Conservation (phyloP, 495 filamentous ascomycete species). For the Collariella sp. region DNA sequence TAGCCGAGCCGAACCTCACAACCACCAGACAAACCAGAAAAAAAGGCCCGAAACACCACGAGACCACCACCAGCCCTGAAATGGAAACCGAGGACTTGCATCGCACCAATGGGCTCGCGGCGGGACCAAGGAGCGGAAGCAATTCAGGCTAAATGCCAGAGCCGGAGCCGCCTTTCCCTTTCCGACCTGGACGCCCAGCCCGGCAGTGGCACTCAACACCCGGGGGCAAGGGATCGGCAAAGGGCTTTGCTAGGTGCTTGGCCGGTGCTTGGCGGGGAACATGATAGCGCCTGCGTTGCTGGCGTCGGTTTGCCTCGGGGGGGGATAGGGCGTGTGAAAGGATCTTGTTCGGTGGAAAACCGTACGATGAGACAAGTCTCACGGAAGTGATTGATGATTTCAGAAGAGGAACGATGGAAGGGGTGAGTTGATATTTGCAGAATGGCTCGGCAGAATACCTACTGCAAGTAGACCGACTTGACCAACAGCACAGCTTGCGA, state of each 20-base stretch:
- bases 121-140: not conserved
- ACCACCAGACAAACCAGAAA: too few relatives aligned
- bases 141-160: constrained; percentile 5
- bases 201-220: too few relatives aligned
- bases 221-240: too few relatives aligned
- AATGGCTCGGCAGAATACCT: not conserved
- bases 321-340: not conserved
- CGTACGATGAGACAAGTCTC: too few relatives aligned
- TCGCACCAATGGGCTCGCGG: not conserved
- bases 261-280: not conserved
- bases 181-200: too few relatives aligned
- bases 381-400: too few relatives aligned
- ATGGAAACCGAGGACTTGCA: not conserved
- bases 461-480: not conserved
- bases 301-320: not conserved
- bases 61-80: not conserved
- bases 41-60: not conserved
- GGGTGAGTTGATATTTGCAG: not conserved
- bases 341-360: not conserved
- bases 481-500: not conserved
- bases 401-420: not conserved
- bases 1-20: too few relatives aligned
- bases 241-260: not conserved
- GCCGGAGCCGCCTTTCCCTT: not conserved
- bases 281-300: not conserved